Evolutionary conservation across 2,329 filamentous ascomycete species (phyloP).

Genomic region (Verticillium zaregamsianum): DNA sequence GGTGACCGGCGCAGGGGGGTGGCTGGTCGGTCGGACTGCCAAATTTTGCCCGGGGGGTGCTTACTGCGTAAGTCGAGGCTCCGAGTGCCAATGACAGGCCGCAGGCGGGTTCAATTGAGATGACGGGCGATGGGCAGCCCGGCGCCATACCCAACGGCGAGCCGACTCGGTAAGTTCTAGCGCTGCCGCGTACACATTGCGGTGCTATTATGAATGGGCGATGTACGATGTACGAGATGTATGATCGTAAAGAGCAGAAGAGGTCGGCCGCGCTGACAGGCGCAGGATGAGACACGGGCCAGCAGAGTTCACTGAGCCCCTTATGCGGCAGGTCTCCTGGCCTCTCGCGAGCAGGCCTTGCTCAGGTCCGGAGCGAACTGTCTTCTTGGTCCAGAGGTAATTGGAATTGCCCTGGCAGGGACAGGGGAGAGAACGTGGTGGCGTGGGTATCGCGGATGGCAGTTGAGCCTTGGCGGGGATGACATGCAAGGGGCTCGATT

Average conservation of each 20-base stretch:
- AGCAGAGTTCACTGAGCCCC: background rate
- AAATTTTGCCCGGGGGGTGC: background rate
- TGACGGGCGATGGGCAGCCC: background rate
- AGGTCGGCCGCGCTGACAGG: background rate
- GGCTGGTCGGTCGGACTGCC: no score
- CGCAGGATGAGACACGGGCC: no score
- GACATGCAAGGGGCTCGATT: background rate
- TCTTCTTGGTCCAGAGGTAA: background rate
- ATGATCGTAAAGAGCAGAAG: background rate
- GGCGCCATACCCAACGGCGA: background rate
- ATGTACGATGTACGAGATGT: background rate
- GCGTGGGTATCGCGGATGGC: background rate
- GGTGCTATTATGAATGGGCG: background rate
- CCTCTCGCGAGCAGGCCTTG: no score
- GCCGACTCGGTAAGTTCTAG: background rate
- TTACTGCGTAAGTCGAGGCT: background rate
- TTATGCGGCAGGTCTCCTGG: no score
- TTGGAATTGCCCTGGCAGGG: background rate
- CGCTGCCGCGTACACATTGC: background rate
- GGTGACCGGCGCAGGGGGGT: background rate
- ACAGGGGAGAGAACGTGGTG: background rate
- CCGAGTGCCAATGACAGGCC: background rate
- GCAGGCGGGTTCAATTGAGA: background rate
- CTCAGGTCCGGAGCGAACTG: background rate
- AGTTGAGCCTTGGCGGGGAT: background rate